These are phyloP conservation scores for Camelina neglecta DNA, from an alignment of 345 rosid genomes.

Conservation along the genomic window DNA sequence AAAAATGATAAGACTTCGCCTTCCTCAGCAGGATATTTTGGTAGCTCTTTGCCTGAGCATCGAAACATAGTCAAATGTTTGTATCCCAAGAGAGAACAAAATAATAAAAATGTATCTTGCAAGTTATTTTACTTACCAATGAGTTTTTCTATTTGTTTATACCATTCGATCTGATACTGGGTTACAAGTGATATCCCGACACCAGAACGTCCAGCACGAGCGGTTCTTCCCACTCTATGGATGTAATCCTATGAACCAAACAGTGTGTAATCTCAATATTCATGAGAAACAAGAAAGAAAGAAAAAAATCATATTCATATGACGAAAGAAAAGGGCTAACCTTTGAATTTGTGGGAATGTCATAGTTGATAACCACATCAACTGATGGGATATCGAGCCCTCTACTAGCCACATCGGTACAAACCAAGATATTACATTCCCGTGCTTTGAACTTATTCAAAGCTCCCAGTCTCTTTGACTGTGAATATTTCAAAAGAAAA, in stretches of 20 bases:
- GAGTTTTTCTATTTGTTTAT: conserved; percentile 82
- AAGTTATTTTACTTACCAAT: conserved; percentile 56
- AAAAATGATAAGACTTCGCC: conserved; percentile 71
- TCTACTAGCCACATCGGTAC: conserved; percentile 98
- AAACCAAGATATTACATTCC: conserved; percentile 88
- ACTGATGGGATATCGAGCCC: conserved; percentile 97
- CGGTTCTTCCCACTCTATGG: conserved; percentile 89
- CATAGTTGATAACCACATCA: conserved; percentile 95
- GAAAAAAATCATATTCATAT: neutral
- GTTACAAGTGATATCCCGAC: conserved; percentile 87
- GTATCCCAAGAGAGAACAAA: neutral
- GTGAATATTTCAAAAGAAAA: conserved; percentile 25
- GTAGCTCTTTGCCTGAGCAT: conserved; percentile 74
- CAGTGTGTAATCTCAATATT: neutral
- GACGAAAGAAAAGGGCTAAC: conserved; percentile 17
- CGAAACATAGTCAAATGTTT: conserved; percentile 15
- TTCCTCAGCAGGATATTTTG: conserved; percentile 69
- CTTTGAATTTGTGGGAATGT: conserved; percentile 69
- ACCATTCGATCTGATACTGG: conserved; percentile 95
- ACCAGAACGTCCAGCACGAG: conserved; percentile 98
- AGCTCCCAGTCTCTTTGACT: conserved; percentile 96
- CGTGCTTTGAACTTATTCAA: conserved; percentile 92
- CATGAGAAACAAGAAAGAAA: conserved; percentile 12
- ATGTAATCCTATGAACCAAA: conserved; percentile 71
- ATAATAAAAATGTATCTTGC: neutral